These are phyloP conservation scores for Cynara cardunculus DNA, from an alignment of 129 eudicot species.

Conservation along the genomic window DNA sequence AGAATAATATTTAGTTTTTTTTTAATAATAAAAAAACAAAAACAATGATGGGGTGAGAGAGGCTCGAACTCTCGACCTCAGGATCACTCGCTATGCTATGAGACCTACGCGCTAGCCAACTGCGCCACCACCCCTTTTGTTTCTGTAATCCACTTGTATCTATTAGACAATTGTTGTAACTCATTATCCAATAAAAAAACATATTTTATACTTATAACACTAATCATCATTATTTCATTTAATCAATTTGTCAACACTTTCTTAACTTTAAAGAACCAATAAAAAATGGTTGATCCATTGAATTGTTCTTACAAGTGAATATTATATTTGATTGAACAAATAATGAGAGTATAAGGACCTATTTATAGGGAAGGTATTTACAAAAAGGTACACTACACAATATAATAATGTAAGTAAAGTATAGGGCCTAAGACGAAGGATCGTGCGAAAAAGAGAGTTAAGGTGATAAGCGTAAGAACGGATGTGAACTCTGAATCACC, in stretches of 20 bases:
- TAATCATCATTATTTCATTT: neutral
- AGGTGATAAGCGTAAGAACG: no score
- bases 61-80: conserved; percentile 93
- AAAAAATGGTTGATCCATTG: neutral
- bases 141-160: neutral
- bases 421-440: no score
- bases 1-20: no score
- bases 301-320: no score
- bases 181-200: neutral
- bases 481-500: no score
- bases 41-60: conserved; percentile 57
- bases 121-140: conserved; percentile 91
- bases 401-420: no score
- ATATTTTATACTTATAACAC: neutral
- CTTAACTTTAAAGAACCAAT: neutral
- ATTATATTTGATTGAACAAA: no score
- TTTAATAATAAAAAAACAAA: no score
- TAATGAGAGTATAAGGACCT: no score
- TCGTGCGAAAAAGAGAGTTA: no score
- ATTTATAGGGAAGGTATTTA: no score
- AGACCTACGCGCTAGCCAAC: conserved; percentile 99
- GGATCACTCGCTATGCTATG: conserved; percentile 75
- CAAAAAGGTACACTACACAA: no score
- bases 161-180: neutral
- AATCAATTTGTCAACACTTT: neutral